Evolutionary conservation across 805 yeast genomes (phyloP).

Genomic region (Wickerhamiella spandovensis): DNA sequence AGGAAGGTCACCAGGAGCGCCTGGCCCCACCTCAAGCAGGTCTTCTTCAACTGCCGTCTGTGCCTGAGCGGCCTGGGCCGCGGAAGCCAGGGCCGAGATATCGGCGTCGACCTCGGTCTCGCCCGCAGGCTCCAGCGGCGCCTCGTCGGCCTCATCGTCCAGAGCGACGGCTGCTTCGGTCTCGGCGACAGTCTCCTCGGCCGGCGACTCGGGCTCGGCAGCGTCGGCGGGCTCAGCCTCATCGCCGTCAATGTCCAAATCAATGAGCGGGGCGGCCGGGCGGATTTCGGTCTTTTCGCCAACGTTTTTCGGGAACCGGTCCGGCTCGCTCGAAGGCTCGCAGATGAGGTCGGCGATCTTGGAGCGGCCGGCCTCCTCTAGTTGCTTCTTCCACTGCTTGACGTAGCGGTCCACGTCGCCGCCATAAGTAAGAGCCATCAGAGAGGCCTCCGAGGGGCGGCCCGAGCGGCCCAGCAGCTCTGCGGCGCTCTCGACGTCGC

Average conservation of each 20-base stretch:
- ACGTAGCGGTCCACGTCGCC: slow-evolving; percentile 37
- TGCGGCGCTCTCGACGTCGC: slow-evolving; percentile 51
- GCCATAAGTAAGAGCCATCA: slow-evolving; percentile 64
- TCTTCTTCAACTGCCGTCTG: background rate
- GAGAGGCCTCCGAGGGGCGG: slow-evolving; percentile 71
- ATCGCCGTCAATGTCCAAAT: slow-evolving; percentile 24
- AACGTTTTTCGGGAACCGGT: slow-evolving; percentile 24
- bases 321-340: slow-evolving; percentile 28
- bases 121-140: background rate
- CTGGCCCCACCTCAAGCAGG: background rate
- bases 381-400: slow-evolving; percentile 51
- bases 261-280: slow-evolving; percentile 28
- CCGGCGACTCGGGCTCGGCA: no score
- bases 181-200: slow-evolving; percentile 10
- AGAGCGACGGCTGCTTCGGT: background rate
- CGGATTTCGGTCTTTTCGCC: slow-evolving; percentile 16
- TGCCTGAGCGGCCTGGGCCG: background rate
- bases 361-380: slow-evolving; percentile 38
- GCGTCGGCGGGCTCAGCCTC: slow-evolving; percentile 10
- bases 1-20: background rate
- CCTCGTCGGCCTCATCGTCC: background rate
- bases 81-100: background rate
- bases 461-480: slow-evolving; percentile 53
- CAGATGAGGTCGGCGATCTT: slow-evolving; percentile 50
- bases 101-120: background rate